Percentiles rank a stretch among this genome's conserved stretches.
These are phyloP conservation scores for Phaeolepiota aurea DNA, from an alignment of 768 basidiomycete genomes.

Conservation along the genomic window DNA sequence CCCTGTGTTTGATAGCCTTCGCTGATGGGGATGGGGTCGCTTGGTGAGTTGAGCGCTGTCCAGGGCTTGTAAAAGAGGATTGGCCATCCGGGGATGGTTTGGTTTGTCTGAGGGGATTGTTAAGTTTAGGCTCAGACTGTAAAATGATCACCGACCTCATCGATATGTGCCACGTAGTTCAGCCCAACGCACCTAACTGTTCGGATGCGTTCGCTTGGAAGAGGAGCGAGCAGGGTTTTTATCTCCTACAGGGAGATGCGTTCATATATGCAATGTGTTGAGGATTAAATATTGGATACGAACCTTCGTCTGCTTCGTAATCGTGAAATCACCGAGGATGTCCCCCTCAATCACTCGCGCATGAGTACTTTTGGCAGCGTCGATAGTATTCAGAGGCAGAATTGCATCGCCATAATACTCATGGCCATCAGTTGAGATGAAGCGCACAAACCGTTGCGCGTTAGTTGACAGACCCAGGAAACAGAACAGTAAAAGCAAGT, in stretches of 20 bases:
- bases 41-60: constrained; percentile 26
- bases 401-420: constrained; percentile 31
- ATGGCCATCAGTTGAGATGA: constrained; percentile 25
- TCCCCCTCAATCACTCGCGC: constrained; percentile 26
- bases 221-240: constrained; percentile 23
- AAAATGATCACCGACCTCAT: too few species aligned
- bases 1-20: constrained; percentile 30
- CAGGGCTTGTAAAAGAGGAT: constrained; percentile 27
- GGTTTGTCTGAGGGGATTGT: constrained; percentile 17
- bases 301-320: constrained; percentile 28
- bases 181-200: constrained; percentile 28
- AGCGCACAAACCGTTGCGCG: constrained; percentile 29
- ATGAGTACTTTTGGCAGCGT: constrained; percentile 22
- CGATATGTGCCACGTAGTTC: constrained; percentile 26
- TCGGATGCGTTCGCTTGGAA: constrained; percentile 21
- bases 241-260: constrained; percentile 15
- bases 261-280: neutral
- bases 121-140: too few species aligned
- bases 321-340: constrained; percentile 24
- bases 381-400: constrained; percentile 17
- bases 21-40: constrained; percentile 24
- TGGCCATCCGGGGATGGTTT: constrained; percentile 25
- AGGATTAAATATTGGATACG: neutral
- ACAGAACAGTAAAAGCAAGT: too few species aligned
- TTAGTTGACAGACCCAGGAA: too few species aligned